phyloP scores from a whole-genome alignment of 768 basidiomycete genomes.

The Boletus insuetus region DNA sequence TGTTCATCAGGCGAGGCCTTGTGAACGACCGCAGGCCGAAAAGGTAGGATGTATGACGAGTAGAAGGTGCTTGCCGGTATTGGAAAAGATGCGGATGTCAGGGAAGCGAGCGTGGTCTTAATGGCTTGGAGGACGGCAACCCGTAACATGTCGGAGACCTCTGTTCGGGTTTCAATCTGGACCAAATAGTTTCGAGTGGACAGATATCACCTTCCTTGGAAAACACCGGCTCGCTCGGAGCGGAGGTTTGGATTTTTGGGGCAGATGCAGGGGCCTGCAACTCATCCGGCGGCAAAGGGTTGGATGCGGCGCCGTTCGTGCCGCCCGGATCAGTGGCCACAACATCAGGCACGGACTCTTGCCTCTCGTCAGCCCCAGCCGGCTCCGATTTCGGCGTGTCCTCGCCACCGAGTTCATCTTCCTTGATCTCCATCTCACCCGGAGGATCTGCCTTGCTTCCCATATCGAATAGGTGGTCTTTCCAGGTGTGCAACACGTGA shows the following conservation, averaged over 20 bases:
- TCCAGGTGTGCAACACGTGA: conserved; percentile 69
- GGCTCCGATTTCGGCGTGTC: conserved; percentile 14
- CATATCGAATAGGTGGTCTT: conserved; percentile 71
- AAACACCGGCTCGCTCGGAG: conserved; percentile 11
- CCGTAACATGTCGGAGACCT: conserved; percentile 46
- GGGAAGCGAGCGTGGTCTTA: conserved; percentile 42
- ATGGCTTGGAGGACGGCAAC: conserved; percentile 67
- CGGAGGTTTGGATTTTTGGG: conserved; percentile 4
- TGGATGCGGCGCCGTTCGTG: conserved; percentile 25
- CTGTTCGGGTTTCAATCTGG: conserved; percentile 10
- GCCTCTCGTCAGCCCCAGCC: neutral
- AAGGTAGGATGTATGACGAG: conserved; percentile 72
- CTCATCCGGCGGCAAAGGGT: conserved; percentile 10
- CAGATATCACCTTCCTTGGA: conserved; percentile 29
- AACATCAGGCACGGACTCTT: conserved; percentile 9
- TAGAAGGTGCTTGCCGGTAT: conserved; percentile 76
- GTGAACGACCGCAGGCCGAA: conserved; percentile 60
- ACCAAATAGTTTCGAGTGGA: neutral
- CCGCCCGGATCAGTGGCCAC: conserved; percentile 6
- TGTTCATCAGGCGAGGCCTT: conserved; percentile 11
- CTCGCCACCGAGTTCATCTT: neutral
- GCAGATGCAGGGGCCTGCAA: neutral
- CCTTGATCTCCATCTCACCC: conserved; percentile 32
- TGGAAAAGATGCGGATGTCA: conserved; percentile 61
- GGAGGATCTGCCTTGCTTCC: conserved; percentile 64